phyloP scores from a whole-genome alignment of 2,329 filamentous ascomycete genomes.

The Cladosporium sp. region DNA sequence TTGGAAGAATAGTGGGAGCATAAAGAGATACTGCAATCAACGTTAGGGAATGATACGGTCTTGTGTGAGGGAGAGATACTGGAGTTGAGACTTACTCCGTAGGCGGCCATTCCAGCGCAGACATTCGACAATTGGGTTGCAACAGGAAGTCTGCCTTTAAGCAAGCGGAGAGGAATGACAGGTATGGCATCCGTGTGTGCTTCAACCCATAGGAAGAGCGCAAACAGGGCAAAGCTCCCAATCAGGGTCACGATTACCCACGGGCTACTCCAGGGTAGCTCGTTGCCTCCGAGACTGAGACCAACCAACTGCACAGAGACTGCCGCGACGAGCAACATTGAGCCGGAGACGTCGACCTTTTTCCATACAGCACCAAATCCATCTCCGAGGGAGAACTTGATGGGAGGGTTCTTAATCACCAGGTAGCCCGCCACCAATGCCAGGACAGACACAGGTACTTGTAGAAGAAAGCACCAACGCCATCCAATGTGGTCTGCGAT shows the following conservation, averaged over 20 bases:
- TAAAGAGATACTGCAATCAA: constrained; percentile 40
- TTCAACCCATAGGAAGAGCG: constrained; percentile 37
- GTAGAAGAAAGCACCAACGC: constrained; percentile 54
- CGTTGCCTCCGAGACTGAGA: constrained; percentile 42
- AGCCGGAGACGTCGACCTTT: constrained; percentile 55
- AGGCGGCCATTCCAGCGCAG: constrained; percentile 57
- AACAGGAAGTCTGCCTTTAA: constrained; percentile 51
- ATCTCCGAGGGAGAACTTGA: constrained; percentile 24
- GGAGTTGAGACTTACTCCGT: constrained; percentile 47
- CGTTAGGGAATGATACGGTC: not conserved
- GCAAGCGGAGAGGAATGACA: constrained; percentile 46
- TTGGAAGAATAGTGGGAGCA: constrained; percentile 53
- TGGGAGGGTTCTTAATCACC: constrained; percentile 47
- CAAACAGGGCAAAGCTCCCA: constrained; percentile 35
- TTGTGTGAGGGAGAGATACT: not conserved
- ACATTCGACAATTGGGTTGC: constrained; percentile 56
- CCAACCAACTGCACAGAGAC: constrained; percentile 52
- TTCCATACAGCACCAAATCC: constrained; percentile 42
- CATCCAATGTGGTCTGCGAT: constrained; percentile 43
- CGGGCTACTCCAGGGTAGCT: constrained; percentile 39
- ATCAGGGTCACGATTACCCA: constrained; percentile 39
- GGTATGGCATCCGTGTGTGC: constrained; percentile 39
- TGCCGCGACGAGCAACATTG: constrained; percentile 53
- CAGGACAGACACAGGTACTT: constrained; percentile 55
- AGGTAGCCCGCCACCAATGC: constrained; percentile 51